Conservation (phyloP, 768 basidiomycete species). For the Xanthoconium stramineum region DNA sequence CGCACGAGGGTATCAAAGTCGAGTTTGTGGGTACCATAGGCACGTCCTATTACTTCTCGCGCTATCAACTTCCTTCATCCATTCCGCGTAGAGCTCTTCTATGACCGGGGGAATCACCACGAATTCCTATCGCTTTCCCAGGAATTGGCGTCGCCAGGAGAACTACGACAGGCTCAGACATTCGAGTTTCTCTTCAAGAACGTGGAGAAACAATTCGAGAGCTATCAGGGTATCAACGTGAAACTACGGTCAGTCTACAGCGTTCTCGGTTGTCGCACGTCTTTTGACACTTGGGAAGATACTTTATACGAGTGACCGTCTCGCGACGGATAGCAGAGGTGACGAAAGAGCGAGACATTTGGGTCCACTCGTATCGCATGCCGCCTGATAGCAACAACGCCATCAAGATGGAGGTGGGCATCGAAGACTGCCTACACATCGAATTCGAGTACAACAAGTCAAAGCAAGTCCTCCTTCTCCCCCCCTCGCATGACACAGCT, state of each 20-base stretch:
- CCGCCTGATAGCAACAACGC: conserved; percentile 97
- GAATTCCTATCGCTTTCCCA: conserved; percentile 96
- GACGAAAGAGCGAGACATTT: conserved; percentile 87
- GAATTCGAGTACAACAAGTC: conserved; percentile 99
- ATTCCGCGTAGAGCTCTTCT: conserved; percentile 65
- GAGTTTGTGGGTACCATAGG: conserved; percentile 97
- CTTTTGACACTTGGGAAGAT: conserved; percentile 46
- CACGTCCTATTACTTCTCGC: conserved; percentile 34
- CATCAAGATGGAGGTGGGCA: conserved; percentile 99
- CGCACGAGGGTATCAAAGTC: conserved; percentile 96
- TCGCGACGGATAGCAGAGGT: conserved; percentile 92
- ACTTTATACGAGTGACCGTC: conserved; percentile 88
- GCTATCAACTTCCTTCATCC: not conserved
- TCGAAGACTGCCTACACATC: conserved; percentile 98
- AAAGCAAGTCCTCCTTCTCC: conserved; percentile 56
- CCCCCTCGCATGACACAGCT: not conserved
- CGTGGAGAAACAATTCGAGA: conserved; percentile 98
- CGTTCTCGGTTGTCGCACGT: not conserved
- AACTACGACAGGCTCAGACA: conserved; percentile 94
- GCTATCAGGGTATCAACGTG: conserved; percentile 97
- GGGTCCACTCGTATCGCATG: conserved; percentile 99
- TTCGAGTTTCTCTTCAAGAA: conserved; percentile 99
- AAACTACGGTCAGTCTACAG: conserved; percentile 72
- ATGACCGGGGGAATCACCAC: conserved; percentile 96
- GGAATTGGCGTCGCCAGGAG: conserved; percentile 93